Base-by-base conservation (phyloP, 352 stramenopile genomes). In the Blastocystis sp. region DNA sequence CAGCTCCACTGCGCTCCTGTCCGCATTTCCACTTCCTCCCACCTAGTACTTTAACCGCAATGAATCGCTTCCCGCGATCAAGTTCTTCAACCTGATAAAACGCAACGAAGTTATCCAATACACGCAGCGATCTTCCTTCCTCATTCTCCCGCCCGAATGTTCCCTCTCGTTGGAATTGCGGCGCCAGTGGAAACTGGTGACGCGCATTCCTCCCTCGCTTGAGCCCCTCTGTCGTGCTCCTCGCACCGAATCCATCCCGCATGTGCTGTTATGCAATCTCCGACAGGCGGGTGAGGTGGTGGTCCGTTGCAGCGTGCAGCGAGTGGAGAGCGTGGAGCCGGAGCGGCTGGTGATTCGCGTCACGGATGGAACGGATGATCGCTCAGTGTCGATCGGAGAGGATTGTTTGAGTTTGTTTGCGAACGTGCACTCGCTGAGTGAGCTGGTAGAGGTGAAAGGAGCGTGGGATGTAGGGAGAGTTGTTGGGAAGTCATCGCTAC, bases 31-130 rank as follows among this genome's bases (percentile, higher is more conserved):
- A 49, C 21, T 0, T 34, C 7, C 48, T 49, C 32, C 44, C 48
- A 4, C 38, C 4, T 67, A 44, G 24, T 67, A 67, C 21, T 67
- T 67, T 14, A 44, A 32, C 32, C 57, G n/a, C 16, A 34, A 11
- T n/a, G 4, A 3, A 14, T 24, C 8, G n/a, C 24, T 67, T 38
- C 61, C 16, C 4, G 51, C 1, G 21, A 36, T 64, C 6, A 61
- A 81, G 40, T 81, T 81, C 46, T 81, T 65, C 51, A 34, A 81
- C 40, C 40, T 81, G 4, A 32, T 42, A 11, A 51, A 64, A 32
- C 53, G 48, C 11, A 44, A 63, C 14, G 18, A 48, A 27, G 42
- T 16, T 3, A 63, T 81, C 34, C 48, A 44, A 34, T 64, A 16
- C 48, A 81, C 69, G 42, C 16, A 59, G 29, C 53, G 49, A 24